These are phyloP conservation scores for Thymus quinquecostatus DNA, from an alignment of 257 asterid genomes.

Conservation along the genomic window DNA sequence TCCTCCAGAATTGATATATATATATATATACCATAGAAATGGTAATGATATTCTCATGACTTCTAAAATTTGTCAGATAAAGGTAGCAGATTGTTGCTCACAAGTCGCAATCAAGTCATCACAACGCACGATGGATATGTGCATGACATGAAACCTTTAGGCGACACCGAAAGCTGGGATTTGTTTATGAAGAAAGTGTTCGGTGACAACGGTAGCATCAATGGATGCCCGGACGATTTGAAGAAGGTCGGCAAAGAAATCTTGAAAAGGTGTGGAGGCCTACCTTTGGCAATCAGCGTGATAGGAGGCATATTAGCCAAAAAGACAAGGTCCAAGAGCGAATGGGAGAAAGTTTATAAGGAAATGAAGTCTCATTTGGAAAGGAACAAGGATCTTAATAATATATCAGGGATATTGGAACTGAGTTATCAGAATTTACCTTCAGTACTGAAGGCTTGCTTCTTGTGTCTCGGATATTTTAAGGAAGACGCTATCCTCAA, in stretches of 20 bases:
- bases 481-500: not conserved
- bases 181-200: not conserved
- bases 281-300: constrained; percentile 38
- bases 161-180: constrained; percentile 31
- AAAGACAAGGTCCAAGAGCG: not conserved
- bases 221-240: constrained; percentile 23
- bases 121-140: not conserved
- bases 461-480: not conserved
- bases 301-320: constrained; percentile 33
- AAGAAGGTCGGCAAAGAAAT: constrained; percentile 25
- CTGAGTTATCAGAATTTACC: constrained; percentile 34
- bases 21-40: too few relatives aligned
- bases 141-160: not conserved
- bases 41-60: too few relatives aligned
- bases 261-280: constrained; percentile 29
- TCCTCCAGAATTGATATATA: too few relatives aligned
- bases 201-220: constrained; percentile 10
- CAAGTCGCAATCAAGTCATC: not conserved
- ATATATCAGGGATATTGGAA: not conserved
- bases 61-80: not conserved
- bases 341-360: constrained; percentile 32
- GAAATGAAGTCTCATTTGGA: not conserved
- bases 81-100: not conserved
- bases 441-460: constrained; percentile 32
- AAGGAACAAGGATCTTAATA: not conserved